phyloP scores from a whole-genome alignment of 1,284 basidiomycete species.

The Abortiporus biennis region DNA sequence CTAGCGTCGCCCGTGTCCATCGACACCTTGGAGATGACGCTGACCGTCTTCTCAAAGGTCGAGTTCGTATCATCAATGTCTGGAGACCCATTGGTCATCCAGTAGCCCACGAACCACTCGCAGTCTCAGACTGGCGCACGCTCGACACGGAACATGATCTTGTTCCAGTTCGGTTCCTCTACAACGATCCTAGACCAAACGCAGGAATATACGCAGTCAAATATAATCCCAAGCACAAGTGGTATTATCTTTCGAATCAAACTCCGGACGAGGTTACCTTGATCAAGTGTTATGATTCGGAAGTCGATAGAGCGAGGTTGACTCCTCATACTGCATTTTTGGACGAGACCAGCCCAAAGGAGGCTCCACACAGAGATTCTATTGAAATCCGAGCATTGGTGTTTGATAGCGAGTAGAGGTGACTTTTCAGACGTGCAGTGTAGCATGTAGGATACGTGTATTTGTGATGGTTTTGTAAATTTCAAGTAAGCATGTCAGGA shows the following conservation, averaged over 20 bases:
- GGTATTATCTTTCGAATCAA: constrained; percentile 51
- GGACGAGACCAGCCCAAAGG: constrained; percentile 30
- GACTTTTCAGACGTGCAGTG: too few species aligned
- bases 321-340: constrained; percentile 43
- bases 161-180: constrained; percentile 17
- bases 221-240: constrained; percentile 39
- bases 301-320: constrained; percentile 31
- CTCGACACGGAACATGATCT: constrained; percentile 18
- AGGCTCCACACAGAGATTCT: constrained; percentile 35
- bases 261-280: constrained; percentile 40
- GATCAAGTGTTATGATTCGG: constrained; percentile 44
- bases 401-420: constrained; percentile 29
- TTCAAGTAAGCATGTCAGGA: too few species aligned
- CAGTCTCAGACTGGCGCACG: constrained; percentile 38
- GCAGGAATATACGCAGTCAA: constrained; percentile 46
- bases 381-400: constrained; percentile 36
- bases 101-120: constrained; percentile 42
- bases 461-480: too few species aligned
- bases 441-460: too few species aligned
- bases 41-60: constrained; percentile 36
- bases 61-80: constrained; percentile 52
- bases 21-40: constrained; percentile 41
- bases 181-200: constrained; percentile 25
- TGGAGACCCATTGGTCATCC: constrained; percentile 46
- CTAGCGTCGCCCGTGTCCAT: constrained; percentile 44